Evolutionary conservation across 371 early-diverging fungal genomes (phyloP).

Genomic region (Mortierella sp.): DNA sequence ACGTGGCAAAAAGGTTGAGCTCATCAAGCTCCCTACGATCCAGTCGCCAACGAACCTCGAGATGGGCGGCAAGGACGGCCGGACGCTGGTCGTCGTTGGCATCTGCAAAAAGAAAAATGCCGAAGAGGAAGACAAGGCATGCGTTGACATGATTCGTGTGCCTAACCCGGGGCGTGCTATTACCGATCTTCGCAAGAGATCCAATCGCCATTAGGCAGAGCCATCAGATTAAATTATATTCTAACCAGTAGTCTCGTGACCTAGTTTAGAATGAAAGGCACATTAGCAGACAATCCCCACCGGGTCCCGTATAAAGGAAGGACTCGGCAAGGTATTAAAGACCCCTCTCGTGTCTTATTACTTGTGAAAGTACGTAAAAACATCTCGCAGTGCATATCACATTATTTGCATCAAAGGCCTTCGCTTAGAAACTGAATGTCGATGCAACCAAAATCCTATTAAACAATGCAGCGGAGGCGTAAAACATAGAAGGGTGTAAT

Average conservation of each 20-base stretch:
- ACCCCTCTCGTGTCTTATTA: too few relatives aligned
- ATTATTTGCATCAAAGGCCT: not conserved
- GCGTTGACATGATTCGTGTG: constrained; percentile 21
- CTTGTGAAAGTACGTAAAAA: too few relatives aligned
- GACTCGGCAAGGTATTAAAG: too few relatives aligned
- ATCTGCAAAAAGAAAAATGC: constrained; percentile 50
- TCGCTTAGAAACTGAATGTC: not conserved
- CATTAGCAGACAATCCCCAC: too few relatives aligned
- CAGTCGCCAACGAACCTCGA: constrained; percentile 62
- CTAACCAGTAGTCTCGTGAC: not conserved
- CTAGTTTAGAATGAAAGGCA: too few relatives aligned
- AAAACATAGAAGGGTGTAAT: too few relatives aligned
- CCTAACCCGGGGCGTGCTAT: constrained; percentile 32
- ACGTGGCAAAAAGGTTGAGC: constrained; percentile 50
- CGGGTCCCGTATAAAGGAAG: too few relatives aligned
- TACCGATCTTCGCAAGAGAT: constrained; percentile 25
- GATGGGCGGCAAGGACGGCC: constrained; percentile 62
- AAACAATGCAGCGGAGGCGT: too few relatives aligned
- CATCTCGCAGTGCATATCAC: too few relatives aligned
- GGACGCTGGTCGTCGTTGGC: constrained; percentile 64
- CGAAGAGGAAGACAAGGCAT: constrained; percentile 31
- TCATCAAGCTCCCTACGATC: constrained; percentile 53
- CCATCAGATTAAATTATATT: not conserved
- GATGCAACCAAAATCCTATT: not conserved
- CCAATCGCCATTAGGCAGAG: constrained; percentile 8